Evolutionary conservation across 176 grass and related monocot species (phyloP), one percentile per base, ranked within the genome.

Genomic region (Oryza longistaminata): DNA sequence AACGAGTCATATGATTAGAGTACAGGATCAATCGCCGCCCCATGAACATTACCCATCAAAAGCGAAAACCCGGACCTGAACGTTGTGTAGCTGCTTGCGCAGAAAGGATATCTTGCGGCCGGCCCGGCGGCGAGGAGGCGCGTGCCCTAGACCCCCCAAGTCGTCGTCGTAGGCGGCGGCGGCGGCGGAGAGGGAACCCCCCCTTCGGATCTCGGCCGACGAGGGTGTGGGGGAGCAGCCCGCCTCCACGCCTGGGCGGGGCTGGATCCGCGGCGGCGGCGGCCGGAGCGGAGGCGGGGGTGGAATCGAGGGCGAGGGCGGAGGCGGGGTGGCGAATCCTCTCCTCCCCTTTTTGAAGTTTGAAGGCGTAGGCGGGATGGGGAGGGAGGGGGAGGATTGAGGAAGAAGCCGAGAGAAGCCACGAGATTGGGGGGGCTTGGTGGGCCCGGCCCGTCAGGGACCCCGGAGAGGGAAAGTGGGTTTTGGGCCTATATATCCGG

Each of bases 321-420:
- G 64, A 9, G 6, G 31, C 31, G 43, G 42, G 2, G n/a, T 26
- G 7, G 22, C 19, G 37, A 15, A 24, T 24, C 6, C 13, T 25
- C 0, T 35, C 7, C 9, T 39, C 17, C 3, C 3, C 7, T 37
- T 35, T 37, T 73, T 45, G 6, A 64, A 43, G 80, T 82, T 82
- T 73, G 81, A 82, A 82, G 53, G 37, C 19, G 58, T 24, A 11
- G 58, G 58, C 58, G 58, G 58, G 58, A 62, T 62, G 21, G 55
- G 55, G 7, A 7, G 0, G 34, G 34, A 35, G 7, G 21, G 0
- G 35, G 35, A 37, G 35, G 58, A 24, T 10, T 21, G 49, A 3
- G 13, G 49, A 55, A 3, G 55, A 61, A 40, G 37, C 37, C 37
- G 55, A 6, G 8, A n/a, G 55, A 53, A 7, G 16, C 16, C 5